Evolutionary conservation across 1,139 yeast species (phyloP), one percentile per base, ranked within the genome.

Genomic region (Arxiozyma heterogenica): DNA sequence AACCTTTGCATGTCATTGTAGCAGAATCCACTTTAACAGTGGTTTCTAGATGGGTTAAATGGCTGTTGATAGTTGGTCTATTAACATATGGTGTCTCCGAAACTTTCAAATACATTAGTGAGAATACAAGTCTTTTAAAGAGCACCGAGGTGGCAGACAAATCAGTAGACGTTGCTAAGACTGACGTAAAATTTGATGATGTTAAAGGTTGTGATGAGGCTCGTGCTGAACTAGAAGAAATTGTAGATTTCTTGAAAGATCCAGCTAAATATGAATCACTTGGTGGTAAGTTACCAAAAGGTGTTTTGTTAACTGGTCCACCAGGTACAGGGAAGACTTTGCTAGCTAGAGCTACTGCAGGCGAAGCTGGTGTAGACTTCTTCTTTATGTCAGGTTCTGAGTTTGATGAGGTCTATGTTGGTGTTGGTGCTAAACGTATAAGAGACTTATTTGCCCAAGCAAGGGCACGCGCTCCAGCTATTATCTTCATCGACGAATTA

Each of bases 291-390:
- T 77, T 94, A 62, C 98, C 98, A 55, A 93, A 91, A 70, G 99
- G 99, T 75, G 95, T 94, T 5, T 74, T 94, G 55, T 76, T 94
- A 59, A 93, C 98, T 8, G 99, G 99, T 49, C 99, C 99, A 44
- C 99, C 99, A 44, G 99, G 99, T 73, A 94, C 99, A 7, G 99
- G 99, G 80, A 94, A 94, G 71, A 94, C 99, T 1, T 75, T 94
- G 59, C 79, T 94, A 58, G 98, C 98, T 0, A 81, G 98, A 63
- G 98, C 99, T 21, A 95, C 97, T 44, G 99, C 99, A 12, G 98
- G 98, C 57, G 98, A 94, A 72, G 98, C 99, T 1, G 98, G 96
- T 50, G 98, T 93, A 38, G 98, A 98, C 34, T 94, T 94, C 68
- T 93, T 93, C 72, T 93, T 91, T 72, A 91, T 93, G 98, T 86